These are phyloP conservation scores for Stenogyne calaminthoides DNA, from an alignment of 305 asterid species.

Conservation along the genomic window DNA sequence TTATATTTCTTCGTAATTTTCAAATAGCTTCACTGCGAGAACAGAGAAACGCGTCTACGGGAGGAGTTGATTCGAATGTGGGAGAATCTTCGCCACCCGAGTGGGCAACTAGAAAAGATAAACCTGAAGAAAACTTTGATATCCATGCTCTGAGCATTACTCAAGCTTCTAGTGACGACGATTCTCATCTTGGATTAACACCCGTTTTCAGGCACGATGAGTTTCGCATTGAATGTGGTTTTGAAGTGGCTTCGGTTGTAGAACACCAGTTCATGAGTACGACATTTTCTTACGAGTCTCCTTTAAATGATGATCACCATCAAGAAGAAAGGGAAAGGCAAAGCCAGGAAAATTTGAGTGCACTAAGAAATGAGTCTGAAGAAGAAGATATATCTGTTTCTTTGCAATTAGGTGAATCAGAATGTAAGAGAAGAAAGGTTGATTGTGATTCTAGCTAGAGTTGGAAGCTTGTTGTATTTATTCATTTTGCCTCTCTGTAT, in stretches of 20 bases:
- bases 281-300: constrained; percentile 50
- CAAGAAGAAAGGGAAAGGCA: constrained; percentile 33
- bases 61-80: constrained; percentile 55
- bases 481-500: too few relatives aligned
- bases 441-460: constrained; percentile 33
- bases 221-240: constrained; percentile 51
- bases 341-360: constrained; percentile 40
- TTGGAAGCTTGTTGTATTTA: too few relatives aligned
- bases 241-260: constrained; percentile 52
- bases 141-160: constrained; percentile 46
- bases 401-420: constrained; percentile 79
- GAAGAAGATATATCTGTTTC: constrained; percentile 56
- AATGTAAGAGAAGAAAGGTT: constrained; percentile 69
- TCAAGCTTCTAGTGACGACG: constrained; percentile 52
- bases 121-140: constrained; percentile 44
- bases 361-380: constrained; percentile 41
- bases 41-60: constrained; percentile 59
- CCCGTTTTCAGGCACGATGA: constrained; percentile 42
- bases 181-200: constrained; percentile 40
- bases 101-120: constrained; percentile 38
- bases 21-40: constrained; percentile 63
- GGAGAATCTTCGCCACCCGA: constrained; percentile 65
- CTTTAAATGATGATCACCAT: constrained; percentile 29
- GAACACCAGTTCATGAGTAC: constrained; percentile 79
- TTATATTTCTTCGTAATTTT: neutral